Conservation (phyloP, 2,329 filamentous ascomycete genomes). For the Fusarium nematophilum region DNA sequence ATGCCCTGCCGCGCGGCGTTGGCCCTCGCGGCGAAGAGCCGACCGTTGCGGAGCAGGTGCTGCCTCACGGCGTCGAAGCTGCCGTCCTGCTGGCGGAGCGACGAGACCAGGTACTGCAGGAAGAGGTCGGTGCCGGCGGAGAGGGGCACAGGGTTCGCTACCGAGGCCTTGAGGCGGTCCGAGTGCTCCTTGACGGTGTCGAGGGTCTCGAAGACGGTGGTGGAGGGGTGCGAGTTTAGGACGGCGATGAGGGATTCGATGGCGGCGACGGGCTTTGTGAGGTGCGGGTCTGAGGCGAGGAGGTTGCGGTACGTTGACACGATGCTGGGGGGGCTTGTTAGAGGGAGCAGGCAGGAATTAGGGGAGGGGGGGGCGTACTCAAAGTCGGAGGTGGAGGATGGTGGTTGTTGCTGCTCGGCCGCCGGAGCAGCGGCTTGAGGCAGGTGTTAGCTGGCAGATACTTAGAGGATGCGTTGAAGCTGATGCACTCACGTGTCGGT, state of each 20-base stretch:
- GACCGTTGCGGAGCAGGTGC: constrained; percentile 86
- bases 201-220: constrained; percentile 94
- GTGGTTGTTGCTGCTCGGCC: constrained; percentile 34
- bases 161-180: constrained; percentile 78
- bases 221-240: constrained; percentile 81
- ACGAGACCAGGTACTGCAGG: constrained; percentile 89
- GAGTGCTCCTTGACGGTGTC: constrained; percentile 84
- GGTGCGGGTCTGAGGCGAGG: constrained; percentile 76
- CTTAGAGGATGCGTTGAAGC: no score
- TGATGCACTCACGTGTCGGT: constrained; percentile 20
- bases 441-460: background rate
- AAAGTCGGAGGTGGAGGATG: constrained; percentile 37
- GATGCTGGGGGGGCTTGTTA: constrained; percentile 54
- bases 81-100: constrained; percentile 66
- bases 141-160: constrained; percentile 90
- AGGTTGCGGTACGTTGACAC: constrained; percentile 66
- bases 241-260: constrained; percentile 92
- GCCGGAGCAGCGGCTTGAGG: constrained; percentile 17
- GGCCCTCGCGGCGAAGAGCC: constrained; percentile 86
- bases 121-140: constrained; percentile 96
- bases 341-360: background rate
- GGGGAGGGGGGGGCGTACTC: constrained; percentile 36
- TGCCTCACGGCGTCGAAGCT: constrained; percentile 82
- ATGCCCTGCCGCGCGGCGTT: constrained; percentile 88
- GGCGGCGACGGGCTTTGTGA: constrained; percentile 95